These are phyloP conservation scores for Silybum marianum DNA, from an alignment of 129 eudicot genomes.

Conservation along the genomic window DNA sequence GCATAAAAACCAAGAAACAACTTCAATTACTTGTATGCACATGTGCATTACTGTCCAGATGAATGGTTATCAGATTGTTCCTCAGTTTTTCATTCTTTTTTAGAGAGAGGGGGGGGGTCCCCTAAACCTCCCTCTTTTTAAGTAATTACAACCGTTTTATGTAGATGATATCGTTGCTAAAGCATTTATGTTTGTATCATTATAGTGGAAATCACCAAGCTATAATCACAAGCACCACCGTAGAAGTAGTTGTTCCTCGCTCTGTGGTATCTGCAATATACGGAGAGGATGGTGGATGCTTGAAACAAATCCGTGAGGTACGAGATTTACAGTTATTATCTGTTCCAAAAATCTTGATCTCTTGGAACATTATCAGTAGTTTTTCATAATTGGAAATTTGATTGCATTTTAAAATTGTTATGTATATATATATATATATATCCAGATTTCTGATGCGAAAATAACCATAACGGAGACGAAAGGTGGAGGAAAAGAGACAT, in stretches of 20 bases:
- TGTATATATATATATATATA: constrained; percentile 14
- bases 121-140: neutral
- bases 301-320: constrained; percentile 88
- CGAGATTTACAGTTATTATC: neutral
- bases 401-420: neutral
- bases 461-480: constrained; percentile 69
- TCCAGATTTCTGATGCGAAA: constrained; percentile 91
- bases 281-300: constrained; percentile 97
- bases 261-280: constrained; percentile 81
- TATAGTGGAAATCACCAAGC: constrained; percentile 65
- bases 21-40: no score
- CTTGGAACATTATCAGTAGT: no score
- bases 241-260: constrained; percentile 93
- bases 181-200: neutral
- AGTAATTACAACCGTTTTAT: neutral
- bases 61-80: no score
- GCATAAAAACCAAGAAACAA: no score
- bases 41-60: no score
- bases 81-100: no score
- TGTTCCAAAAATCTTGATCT: no score
- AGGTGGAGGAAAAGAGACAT: constrained; percentile 78
- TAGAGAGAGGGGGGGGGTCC: no score
- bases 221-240: constrained; percentile 80
- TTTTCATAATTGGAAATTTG: neutral
- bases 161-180: constrained; percentile 3